Base-by-base conservation (phyloP, 2,329 filamentous ascomycete genomes). In the Ceratocystis smalleyi region DNA sequence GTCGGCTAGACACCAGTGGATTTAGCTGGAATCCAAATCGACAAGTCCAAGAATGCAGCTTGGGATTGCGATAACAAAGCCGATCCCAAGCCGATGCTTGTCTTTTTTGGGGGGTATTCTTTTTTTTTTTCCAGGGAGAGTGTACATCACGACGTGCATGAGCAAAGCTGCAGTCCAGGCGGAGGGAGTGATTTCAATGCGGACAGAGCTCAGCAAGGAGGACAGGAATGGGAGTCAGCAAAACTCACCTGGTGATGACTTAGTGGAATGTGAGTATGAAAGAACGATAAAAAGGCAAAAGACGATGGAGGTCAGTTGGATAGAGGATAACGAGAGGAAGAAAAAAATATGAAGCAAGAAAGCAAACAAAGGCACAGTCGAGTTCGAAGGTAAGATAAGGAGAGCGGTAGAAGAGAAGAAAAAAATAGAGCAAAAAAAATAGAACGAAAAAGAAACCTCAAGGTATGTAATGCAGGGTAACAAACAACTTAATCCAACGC, bases 401-500 rank as follows among this genome's bases (percentile, higher is more conserved):
- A 60, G 54, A 63, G 61, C 43, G 24, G 22, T 10, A 12, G 60
- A 65, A 59, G 49, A 35, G 35, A 60, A 6, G 43, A 32, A 65
- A 62, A 61, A 47, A 54, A 51, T 15, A 49, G 40, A 60, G 43
- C 32, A 43, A 19, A 47, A 54, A 59, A 55, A 60, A 19, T n/a
- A 43, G 24, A 22, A 24, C 22, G 43, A 60, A 43, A 60, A 43
- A 43, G 43, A 35, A 61, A 30, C 59, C 19, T 61, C 59, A 45
- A 61, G 19, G 24, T 59, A 64, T 64, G 35, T 49, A 63, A 63
- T 63, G 62, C 49, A 63, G 62, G 62, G 51, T 55, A 59, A 63
- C 57, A 63, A 63, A 63, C 61, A 63, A 63, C 62, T 40, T 40
- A n/a, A 43, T 5, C 62, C 62, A 63, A 51, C 59, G 62, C 62